phyloP scores from a whole-genome alignment of 2,329 filamentous ascomycete genomes.

The Orbilia blumenaviensis region DNA sequence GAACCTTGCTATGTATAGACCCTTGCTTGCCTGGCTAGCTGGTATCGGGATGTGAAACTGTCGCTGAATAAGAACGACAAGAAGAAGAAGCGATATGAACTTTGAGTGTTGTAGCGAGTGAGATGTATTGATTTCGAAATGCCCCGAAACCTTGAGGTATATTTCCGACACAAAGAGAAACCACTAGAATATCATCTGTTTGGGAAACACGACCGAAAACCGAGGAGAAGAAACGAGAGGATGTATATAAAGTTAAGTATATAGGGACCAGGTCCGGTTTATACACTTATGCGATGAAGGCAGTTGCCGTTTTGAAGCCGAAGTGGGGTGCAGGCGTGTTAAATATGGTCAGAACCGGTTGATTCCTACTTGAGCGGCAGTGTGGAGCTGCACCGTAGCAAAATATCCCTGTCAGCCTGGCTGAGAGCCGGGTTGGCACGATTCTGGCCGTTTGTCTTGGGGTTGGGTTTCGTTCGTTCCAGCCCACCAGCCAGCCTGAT shows the following conservation, averaged over 20 bases:
- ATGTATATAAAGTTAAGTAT: background rate
- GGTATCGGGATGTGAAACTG: conserved; percentile 1
- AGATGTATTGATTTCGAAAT: background rate
- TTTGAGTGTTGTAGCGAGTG: too few relatives aligned
- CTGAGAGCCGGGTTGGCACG: conserved; percentile 47
- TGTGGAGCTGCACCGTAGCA: conserved; percentile 4
- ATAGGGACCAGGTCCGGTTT: background rate
- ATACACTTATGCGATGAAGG: conserved; percentile 19
- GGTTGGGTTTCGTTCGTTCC: background rate
- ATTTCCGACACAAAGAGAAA: background rate
- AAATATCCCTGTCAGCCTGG: conserved; percentile 53
- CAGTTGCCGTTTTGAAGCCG: background rate
- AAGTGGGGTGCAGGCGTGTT: conserved; percentile 29
- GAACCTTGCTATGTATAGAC: conserved; percentile 10
- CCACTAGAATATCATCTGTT: conserved; percentile 4
- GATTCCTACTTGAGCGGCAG: conserved; percentile 33
- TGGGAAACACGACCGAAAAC: background rate
- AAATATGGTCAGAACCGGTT: conserved; percentile 34
- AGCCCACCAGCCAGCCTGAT: conserved; percentile 46
- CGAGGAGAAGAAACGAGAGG: background rate
- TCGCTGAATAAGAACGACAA: too few relatives aligned
- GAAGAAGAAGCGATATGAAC: too few relatives aligned
- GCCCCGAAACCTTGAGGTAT: conserved; percentile 14
- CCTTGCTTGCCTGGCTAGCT: conserved; percentile 7
- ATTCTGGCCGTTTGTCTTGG: conserved; percentile 13